Evolutionary conservation across 2,329 filamentous ascomycete genomes (phyloP).

Genomic region (Allantophomopsis cytisporea): DNA sequence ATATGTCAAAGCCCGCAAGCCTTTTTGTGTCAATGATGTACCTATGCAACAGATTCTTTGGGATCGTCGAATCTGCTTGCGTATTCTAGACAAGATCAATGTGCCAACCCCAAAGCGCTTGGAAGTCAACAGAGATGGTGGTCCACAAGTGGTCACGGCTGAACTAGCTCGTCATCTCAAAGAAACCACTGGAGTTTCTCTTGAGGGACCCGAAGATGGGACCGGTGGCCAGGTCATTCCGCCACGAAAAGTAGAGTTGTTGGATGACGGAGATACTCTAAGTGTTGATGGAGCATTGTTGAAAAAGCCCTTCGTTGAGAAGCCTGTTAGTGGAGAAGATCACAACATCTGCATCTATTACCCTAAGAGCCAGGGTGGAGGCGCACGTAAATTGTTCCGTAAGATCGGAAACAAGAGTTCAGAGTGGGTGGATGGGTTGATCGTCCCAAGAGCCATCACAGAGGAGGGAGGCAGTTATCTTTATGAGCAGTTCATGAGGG

Average conservation of each 20-base stretch:
- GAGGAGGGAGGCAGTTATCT: constrained; percentile 78
- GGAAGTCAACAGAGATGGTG: constrained; percentile 88
- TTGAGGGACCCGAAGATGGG: constrained; percentile 59
- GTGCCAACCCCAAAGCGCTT: constrained; percentile 81
- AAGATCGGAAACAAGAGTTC: constrained; percentile 99
- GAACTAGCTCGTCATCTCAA: constrained; percentile 73
- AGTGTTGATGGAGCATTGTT: constrained; percentile 73
- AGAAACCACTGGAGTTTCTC: constrained; percentile 62
- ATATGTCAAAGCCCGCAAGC: constrained; percentile 84
- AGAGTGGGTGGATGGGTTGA: constrained; percentile 72
- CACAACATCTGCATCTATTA: constrained; percentile 99
- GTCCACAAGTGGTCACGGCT: constrained; percentile 62
- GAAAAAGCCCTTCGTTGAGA: constrained; percentile 93
- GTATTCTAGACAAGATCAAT: constrained; percentile 75
- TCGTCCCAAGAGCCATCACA: constrained; percentile 64
- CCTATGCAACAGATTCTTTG: constrained; percentile 96
- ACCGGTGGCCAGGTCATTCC: constrained; percentile 34
- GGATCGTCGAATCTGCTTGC: constrained; percentile 84
- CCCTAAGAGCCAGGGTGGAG: constrained; percentile 72
- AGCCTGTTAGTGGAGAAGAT: constrained; percentile 94
- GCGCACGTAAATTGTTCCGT: constrained; percentile 81
- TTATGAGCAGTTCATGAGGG: constrained; percentile 93
- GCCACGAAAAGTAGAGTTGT: constrained; percentile 62
- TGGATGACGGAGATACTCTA: constrained; percentile 82
- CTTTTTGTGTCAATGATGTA: constrained; percentile 94